These are phyloP conservation scores for Gentiana straminea DNA, from an alignment of 257 asterid genomes.

Conservation along the genomic window DNA sequence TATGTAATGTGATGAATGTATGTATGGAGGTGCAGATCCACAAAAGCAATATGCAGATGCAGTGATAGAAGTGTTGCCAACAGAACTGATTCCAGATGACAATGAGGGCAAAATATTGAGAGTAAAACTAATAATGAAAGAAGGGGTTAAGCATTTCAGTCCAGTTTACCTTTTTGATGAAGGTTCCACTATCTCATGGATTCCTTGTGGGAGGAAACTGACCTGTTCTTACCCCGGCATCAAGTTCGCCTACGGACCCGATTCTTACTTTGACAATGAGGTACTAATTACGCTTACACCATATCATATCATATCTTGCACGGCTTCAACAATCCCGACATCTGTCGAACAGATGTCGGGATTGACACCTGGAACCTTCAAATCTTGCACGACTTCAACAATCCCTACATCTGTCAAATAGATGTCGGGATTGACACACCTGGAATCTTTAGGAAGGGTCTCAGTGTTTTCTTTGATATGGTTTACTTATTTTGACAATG, in stretches of 20 bases:
- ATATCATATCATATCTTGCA: no score
- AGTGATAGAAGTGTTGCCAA: slow-evolving; percentile 86
- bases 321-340: no score
- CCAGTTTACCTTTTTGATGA: slow-evolving; percentile 94
- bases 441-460: no score
- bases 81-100: slow-evolving; percentile 88
- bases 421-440: no score
- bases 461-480: no score
- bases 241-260: slow-evolving; percentile 86
- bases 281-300: slow-evolving; percentile 23
- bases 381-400: no score
- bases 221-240: slow-evolving; percentile 99
- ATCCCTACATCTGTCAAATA: no score
- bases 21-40: slow-evolving; percentile 40
- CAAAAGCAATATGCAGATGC: slow-evolving; percentile 95
- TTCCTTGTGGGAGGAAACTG: slow-evolving; percentile 94
- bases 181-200: slow-evolving; percentile 93
- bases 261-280: slow-evolving; percentile 76
- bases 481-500: no score
- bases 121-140: slow-evolving; percentile 83
- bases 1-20: no score
- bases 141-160: slow-evolving; percentile 69
- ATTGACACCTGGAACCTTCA: no score
- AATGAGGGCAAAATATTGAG: slow-evolving; percentile 87
- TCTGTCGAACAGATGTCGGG: no score